Evolutionary conservation across 2,329 filamentous ascomycete genomes (phyloP), one percentile per base, ranked within the genome.

Genomic region (Hortaea sp.): DNA sequence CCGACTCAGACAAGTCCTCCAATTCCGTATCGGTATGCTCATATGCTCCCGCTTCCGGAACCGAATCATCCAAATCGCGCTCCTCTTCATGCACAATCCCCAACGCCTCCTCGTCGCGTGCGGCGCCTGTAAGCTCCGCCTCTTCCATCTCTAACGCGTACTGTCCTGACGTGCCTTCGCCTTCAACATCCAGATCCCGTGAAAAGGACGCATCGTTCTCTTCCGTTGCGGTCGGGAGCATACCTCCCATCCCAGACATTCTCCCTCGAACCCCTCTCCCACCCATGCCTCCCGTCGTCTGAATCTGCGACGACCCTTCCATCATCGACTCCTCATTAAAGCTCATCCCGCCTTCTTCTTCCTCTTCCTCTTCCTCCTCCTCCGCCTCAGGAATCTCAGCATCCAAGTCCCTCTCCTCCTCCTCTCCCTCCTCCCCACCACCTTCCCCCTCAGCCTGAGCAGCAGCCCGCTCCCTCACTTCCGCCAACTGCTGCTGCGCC

Each of bases 341-440:
- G 0, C 66, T 70, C 37, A 54, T 80, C 60, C 86, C 81, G 44
- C 85, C 83, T 50, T 82, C 82, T 12, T 31, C 45, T 27, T 55
- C 53, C 32, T 88, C 83, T 34, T 72, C 66, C 47, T 75, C 65
- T 49, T 62, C 62, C 5, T 64, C 68, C 10, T 54, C 65, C 20
- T 56, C 66, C 29, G 64, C 66, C 35, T 65, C 70, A 13, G 69
- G 67, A 31, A 59, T 67, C 29, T 63, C 66, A 9, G 56, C 60
- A 20, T 20, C 20, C 20, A 20, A 20, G 4, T 20, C 20, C 20
- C 55, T 80, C 60, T 86, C 81, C 44, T 85, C 83, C 50, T 82
- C 82, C 12, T 27, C 45, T 27, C 53, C 53, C 32, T 88, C 83
- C 34, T 72, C 66, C 47, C 75, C 65, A 49, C 61, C 62, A 5